These are phyloP conservation scores for Colletotrichum higginsianum DNA, from an alignment of 2,329 filamentous ascomycete genomes.

Conservation along the genomic window DNA sequence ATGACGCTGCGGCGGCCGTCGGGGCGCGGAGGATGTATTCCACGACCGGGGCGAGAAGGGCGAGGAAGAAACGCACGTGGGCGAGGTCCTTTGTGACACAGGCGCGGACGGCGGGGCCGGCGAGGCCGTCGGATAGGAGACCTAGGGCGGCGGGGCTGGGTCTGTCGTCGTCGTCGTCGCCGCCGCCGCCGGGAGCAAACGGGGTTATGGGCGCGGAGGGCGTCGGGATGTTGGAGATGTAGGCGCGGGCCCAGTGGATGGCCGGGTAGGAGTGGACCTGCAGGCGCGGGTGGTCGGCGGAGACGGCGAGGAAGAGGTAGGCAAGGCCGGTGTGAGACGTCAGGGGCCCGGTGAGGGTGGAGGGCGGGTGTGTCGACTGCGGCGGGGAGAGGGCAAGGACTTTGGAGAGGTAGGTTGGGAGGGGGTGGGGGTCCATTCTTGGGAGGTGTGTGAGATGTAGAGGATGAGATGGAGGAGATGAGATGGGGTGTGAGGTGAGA, in stretches of 20 bases:
- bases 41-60: constrained; percentile 54
- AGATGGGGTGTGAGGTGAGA: background rate
- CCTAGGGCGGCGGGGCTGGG: constrained; percentile 56
- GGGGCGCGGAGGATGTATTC: constrained; percentile 44
- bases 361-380: constrained; percentile 51
- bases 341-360: constrained; percentile 63
- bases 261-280: constrained; percentile 58
- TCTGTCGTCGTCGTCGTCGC: constrained; percentile 34
- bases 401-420: constrained; percentile 30
- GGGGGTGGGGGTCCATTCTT: background rate
- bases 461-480: background rate
- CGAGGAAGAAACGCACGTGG: constrained; percentile 58
- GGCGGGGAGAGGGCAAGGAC: constrained; percentile 56
- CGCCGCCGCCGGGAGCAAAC: background rate
- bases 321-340: constrained; percentile 69
- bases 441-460: background rate
- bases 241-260: constrained; percentile 62
- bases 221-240: constrained; percentile 56
- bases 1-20: constrained; percentile 32
- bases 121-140: constrained; percentile 64
- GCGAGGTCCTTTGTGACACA: constrained; percentile 57
- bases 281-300: constrained; percentile 59
- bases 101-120: constrained; percentile 61
- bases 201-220: background rate
- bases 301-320: constrained; percentile 68